phyloP scores from a whole-genome alignment of 1,139 yeast genomes.

The Scheffersomyces stambukii region DNA sequence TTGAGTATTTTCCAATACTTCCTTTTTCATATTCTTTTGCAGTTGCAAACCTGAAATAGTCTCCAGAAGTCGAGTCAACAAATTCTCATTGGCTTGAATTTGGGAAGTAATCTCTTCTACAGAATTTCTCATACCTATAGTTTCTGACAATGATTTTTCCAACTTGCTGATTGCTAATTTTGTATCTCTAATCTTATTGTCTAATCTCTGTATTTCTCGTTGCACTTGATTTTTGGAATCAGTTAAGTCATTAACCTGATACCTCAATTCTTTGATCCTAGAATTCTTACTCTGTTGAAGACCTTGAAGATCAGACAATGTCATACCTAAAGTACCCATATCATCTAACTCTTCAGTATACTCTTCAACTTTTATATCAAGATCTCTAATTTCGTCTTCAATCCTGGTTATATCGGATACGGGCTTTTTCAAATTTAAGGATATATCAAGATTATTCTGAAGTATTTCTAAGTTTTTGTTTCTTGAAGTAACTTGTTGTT shows the following conservation, averaged over 20 bases:
- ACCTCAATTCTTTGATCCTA: conserved; percentile 44
- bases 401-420: conserved; percentile 35
- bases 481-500: no score
- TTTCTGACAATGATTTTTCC: conserved; percentile 47
- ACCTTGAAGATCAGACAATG: conserved; percentile 49
- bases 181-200: conserved; percentile 54
- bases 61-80: conserved; percentile 12
- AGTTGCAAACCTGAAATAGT: conserved; percentile 12
- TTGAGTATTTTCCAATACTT: conserved; percentile 21
- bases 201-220: conserved; percentile 46
- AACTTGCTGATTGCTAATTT: conserved; percentile 51
- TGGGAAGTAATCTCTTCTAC: conserved; percentile 17
- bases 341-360: conserved; percentile 37
- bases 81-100: conserved; percentile 9
- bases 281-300: conserved; percentile 39
- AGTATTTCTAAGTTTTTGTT: conserved; percentile 3
- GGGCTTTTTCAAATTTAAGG: conserved; percentile 18
- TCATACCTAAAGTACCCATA: conserved; percentile 16
- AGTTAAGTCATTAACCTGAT: conserved; percentile 35
- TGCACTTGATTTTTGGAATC: conserved; percentile 49
- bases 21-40: conserved; percentile 13
- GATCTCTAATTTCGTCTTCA: conserved; percentile 28
- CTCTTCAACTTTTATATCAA: conserved; percentile 30
- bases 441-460: conserved; percentile 6
- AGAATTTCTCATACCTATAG: conserved; percentile 16